Percentiles rank a stretch among this genome's conserved stretches.
phyloP scores from a whole-genome alignment of 441 rosid genomes.

The Metrosideros polymorpha region DNA sequence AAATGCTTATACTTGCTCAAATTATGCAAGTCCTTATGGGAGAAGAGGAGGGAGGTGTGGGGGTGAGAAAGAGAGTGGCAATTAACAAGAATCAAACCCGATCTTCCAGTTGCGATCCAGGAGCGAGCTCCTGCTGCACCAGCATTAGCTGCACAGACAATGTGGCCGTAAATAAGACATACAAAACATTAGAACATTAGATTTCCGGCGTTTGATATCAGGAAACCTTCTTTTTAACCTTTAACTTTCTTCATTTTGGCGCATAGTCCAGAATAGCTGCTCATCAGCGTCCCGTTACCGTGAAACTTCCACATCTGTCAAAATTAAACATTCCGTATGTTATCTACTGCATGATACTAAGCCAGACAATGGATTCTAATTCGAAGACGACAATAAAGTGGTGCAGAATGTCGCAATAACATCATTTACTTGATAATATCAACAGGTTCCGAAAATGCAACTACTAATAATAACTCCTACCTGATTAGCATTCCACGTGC shows the following conservation, averaged over 20 bases:
- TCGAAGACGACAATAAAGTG: neutral
- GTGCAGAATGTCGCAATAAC: neutral
- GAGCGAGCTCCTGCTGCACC: conserved; percentile 50
- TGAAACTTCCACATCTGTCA: conserved; percentile 76
- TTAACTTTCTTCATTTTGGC: conserved; percentile 38
- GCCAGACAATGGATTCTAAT: neutral
- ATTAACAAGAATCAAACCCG: conserved; percentile 24
- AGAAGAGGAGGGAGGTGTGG: no score
- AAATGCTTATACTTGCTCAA: neutral
- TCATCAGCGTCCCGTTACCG: conserved; percentile 48
- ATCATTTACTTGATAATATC: neutral
- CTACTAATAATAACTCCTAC: conserved; percentile 16
- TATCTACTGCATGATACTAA: neutral
- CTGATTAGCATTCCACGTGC: conserved; percentile 71
- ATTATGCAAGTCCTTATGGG: neutral
- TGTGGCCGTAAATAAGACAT: neutral
- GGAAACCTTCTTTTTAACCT: conserved; percentile 20
- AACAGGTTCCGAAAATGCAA: neutral
- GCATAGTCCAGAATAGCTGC: conserved; percentile 77
- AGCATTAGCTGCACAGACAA: conserved; percentile 25
- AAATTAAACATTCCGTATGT: neutral
- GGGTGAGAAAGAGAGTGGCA: neutral
- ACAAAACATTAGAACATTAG: neutral
- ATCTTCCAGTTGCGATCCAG: conserved; percentile 83
- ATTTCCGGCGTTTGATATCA: neutral